Evolutionary conservation across 2,329 filamentous ascomycete genomes (phyloP).

Genomic region (Fusarium illudens): DNA sequence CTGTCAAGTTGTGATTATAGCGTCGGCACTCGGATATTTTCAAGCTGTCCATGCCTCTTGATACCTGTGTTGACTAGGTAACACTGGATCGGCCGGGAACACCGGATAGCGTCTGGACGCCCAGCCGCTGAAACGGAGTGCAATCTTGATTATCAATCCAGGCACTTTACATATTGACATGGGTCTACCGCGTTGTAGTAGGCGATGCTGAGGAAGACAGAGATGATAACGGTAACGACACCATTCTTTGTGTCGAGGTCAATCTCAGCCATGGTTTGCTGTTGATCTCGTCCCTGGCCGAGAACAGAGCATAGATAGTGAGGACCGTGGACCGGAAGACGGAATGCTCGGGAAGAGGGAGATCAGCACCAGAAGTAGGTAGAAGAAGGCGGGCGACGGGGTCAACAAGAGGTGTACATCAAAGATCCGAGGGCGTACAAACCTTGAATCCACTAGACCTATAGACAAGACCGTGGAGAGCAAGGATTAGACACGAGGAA

Average conservation of each 20-base stretch:
- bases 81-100: no score
- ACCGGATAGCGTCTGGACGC: no score
- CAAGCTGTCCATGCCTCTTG: no score
- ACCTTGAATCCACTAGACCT: neutral
- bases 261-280: neutral
- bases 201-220: slow-evolving; percentile 40
- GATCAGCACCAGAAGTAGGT: neutral
- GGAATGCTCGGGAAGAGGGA: neutral
- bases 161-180: no score
- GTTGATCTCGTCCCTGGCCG: neutral
- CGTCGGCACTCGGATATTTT: no score
- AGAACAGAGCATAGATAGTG: neutral
- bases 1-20: neutral
- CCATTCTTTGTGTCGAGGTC: slow-evolving; percentile 17
- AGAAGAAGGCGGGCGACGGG: no score
- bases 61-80: no score
- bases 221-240: slow-evolving; percentile 37
- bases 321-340: neutral
- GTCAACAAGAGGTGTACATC: no score
- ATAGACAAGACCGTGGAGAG: neutral
- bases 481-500: neutral
- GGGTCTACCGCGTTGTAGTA: no score
- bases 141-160: no score
- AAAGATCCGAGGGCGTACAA: no score
- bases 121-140: no score